These are phyloP conservation scores for Yamadazyma sp. DNA, from an alignment of 805 yeast genomes.

Conservation along the genomic window DNA sequence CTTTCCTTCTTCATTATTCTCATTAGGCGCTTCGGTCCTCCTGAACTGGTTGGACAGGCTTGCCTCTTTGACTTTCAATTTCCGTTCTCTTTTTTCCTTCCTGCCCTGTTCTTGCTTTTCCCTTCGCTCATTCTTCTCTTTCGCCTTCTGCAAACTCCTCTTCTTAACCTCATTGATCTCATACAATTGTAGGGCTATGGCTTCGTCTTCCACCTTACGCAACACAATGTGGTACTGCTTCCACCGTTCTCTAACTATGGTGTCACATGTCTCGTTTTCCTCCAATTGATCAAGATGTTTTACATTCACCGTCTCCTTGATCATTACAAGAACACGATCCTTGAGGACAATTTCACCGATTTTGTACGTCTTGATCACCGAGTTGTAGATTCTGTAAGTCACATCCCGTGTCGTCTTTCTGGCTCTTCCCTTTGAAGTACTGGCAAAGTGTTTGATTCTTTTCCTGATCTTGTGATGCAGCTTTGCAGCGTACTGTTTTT, in stretches of 20 bases:
- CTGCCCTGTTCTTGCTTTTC: too few species aligned
- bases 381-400: slow-evolving; percentile 19
- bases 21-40: too few species aligned
- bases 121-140: too few species aligned
- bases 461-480: slow-evolving; percentile 14
- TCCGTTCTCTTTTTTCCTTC: too few species aligned
- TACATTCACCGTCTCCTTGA: slow-evolving; percentile 35
- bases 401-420: slow-evolving; percentile 18
- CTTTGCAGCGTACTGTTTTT: slow-evolving; percentile 13
- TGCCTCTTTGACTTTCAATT: too few species aligned
- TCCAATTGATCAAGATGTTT: slow-evolving; percentile 26
- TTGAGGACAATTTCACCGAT: slow-evolving; percentile 64
- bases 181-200: slow-evolving; percentile 61
- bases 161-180: slow-evolving; percentile 31
- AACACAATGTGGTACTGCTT: slow-evolving; percentile 74
- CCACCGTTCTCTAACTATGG: slow-evolving; percentile 71
- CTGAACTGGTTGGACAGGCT: too few species aligned
- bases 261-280: slow-evolving; percentile 52
- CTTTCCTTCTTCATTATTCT: background rate
- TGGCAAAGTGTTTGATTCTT: slow-evolving; percentile 25
- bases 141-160: background rate
- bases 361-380: slow-evolving; percentile 30
- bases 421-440: slow-evolving; percentile 24
- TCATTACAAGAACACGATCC: slow-evolving; percentile 69
- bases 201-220: slow-evolving; percentile 53